Evolutionary conservation across 2,329 filamentous ascomycete species (phyloP).

Genomic region (Calonectria multiphialidica): DNA sequence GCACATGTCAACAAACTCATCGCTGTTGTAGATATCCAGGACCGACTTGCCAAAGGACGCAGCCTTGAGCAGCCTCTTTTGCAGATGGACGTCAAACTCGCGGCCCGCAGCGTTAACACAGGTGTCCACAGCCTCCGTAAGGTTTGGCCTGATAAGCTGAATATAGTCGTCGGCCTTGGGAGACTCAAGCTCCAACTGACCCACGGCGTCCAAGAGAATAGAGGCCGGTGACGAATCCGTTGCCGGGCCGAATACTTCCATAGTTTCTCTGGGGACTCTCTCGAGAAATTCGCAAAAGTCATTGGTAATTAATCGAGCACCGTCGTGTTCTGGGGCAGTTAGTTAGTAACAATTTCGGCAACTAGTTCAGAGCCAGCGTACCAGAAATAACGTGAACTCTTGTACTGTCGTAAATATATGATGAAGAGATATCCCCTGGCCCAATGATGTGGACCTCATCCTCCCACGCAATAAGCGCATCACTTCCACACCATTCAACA

Average conservation of each 20-base stretch:
- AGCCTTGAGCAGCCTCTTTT: constrained; percentile 95
- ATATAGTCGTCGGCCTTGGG: constrained; percentile 99
- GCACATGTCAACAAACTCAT: constrained; percentile 99
- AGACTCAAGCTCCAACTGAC: constrained; percentile 91
- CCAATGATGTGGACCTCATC: constrained; percentile 97
- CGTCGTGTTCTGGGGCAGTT: constrained; percentile 72
- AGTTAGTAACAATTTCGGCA: constrained; percentile 10
- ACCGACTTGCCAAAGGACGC: constrained; percentile 98
- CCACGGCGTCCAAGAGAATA: constrained; percentile 92
- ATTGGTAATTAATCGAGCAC: constrained; percentile 90
- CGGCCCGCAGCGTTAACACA: constrained; percentile 95
- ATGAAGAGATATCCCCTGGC: constrained; percentile 79
- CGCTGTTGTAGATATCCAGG: constrained; percentile 95
- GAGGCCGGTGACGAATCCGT: constrained; percentile 91
- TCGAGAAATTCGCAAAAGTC: constrained; percentile 98
- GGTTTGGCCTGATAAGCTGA: constrained; percentile 87
- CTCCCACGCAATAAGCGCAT: constrained; percentile 96
- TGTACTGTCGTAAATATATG: constrained; percentile 90
- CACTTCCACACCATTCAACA: constrained; percentile 96
- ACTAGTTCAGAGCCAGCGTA: constrained; percentile 49
- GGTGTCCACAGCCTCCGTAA: constrained; percentile 93
- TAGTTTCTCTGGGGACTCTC: constrained; percentile 86
- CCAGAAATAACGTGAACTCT: constrained; percentile 91
- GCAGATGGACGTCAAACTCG: constrained; percentile 91
- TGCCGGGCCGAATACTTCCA: constrained; percentile 89